A percentile compares a stretch with the other conserved stretches of the same genome.
Conservation (phyloP, 2,329 filamentous ascomycete species). For the Periconia sp. region DNA sequence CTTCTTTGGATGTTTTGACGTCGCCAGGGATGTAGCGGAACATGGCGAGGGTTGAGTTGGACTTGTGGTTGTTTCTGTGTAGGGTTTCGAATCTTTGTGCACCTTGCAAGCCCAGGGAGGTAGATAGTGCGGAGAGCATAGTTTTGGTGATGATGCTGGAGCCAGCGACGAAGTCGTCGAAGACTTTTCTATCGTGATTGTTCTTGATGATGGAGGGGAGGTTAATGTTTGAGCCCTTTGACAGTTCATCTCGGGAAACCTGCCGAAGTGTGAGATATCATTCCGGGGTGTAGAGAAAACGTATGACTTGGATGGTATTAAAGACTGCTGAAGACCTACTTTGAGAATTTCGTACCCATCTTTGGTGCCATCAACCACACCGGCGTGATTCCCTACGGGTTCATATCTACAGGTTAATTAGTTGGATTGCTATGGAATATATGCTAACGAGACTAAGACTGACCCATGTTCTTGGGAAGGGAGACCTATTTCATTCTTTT, state of each 20-base stretch:
- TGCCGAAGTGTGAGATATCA: background rate
- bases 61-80: constrained; percentile 32
- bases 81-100: constrained; percentile 28
- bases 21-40: background rate
- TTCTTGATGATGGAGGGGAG: constrained; percentile 28
- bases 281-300: background rate
- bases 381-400: constrained; percentile 28
- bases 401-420: constrained; percentile 12
- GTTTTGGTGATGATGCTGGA: constrained; percentile 35
- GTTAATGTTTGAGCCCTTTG: constrained; percentile 23
- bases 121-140: constrained; percentile 48
- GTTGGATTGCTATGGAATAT: background rate
- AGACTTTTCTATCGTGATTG: constrained; percentile 5
- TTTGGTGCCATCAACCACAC: constrained; percentile 27
- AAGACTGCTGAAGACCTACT: constrained; percentile 6
- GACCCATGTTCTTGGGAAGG: constrained; percentile 56
- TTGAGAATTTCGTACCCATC: constrained; percentile 38
- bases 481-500: constrained; percentile 59
- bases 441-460: background rate
- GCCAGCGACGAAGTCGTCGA: constrained; percentile 25
- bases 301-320: background rate
- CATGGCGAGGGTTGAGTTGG: constrained; percentile 32
- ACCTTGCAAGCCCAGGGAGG: constrained; percentile 24
- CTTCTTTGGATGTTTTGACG: background rate
- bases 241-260: constrained; percentile 31